These are phyloP conservation scores for Ophiosphaerella korrae DNA, from an alignment of 2,329 filamentous ascomycete species.

Conservation along the genomic window DNA sequence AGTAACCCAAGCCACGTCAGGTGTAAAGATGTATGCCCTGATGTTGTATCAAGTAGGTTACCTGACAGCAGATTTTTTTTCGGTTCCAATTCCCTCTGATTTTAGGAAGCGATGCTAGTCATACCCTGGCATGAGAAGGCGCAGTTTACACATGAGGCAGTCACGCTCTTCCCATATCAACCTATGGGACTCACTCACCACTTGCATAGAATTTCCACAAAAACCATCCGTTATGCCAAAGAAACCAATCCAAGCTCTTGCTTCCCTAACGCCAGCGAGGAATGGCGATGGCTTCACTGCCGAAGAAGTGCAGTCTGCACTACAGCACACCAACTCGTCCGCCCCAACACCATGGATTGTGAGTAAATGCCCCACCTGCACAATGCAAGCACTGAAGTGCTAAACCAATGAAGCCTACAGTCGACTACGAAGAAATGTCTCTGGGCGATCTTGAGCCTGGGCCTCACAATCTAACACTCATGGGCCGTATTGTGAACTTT, in stretches of 20 bases:
- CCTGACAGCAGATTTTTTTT: too few relatives aligned
- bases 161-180: slow-evolving; percentile 9
- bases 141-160: slow-evolving; percentile 1
- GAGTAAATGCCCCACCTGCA: not conserved
- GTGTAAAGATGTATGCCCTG: too few relatives aligned
- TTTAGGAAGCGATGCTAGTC: not conserved
- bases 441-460: slow-evolving; percentile 58
- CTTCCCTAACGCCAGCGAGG: slow-evolving; percentile 39
- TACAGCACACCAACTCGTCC: slow-evolving; percentile 41
- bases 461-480: slow-evolving; percentile 57
- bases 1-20: too few relatives aligned
- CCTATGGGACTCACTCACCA: slow-evolving; percentile 2
- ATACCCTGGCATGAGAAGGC: not conserved
- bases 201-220: not conserved
- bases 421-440: slow-evolving; percentile 54
- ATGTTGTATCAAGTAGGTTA: too few relatives aligned
- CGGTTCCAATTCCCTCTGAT: too few relatives aligned
- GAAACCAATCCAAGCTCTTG: slow-evolving; percentile 52
- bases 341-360: slow-evolving; percentile 27
- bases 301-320: slow-evolving; percentile 50
- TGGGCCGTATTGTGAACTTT: slow-evolving; percentile 63
- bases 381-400: slow-evolving; percentile 7
- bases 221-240: slow-evolving; percentile 35
- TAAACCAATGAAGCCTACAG: slow-evolving; percentile 48
- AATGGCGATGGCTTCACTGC: slow-evolving; percentile 61